A percentile compares a stretch with the other conserved stretches of the same genome.
Evolutionary conservation across 805 yeast species (phyloP).

Genomic region (Candida morakotiae): DNA sequence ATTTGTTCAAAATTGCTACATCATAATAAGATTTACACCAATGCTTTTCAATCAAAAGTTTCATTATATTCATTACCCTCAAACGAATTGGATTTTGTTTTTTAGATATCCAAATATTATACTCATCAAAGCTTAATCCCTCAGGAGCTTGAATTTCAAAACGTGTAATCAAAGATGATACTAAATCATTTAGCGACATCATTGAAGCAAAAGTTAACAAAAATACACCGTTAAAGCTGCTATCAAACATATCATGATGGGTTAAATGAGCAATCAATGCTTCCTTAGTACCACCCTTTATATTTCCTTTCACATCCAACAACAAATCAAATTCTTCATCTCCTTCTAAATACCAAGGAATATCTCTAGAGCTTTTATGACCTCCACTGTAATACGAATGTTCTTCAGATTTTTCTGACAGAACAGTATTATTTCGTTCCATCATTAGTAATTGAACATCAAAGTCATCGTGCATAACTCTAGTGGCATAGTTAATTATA

Average conservation of each 20-base stretch:
- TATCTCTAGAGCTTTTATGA: conserved; percentile 33
- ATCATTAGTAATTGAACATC: conserved; percentile 53
- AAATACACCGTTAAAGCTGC: conserved; percentile 64
- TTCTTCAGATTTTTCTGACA: conserved; percentile 35
- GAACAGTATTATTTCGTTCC: conserved; percentile 40
- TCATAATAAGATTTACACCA: conserved; percentile 65
- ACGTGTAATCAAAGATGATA: conserved; percentile 56
- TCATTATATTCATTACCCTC: conserved; percentile 64
- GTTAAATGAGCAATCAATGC: conserved; percentile 81
- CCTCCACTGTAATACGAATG: conserved; percentile 30
- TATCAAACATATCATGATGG: conserved; percentile 61
- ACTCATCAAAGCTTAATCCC: conserved; percentile 79
- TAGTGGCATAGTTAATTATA: conserved; percentile 65
- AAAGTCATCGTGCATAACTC: conserved; percentile 73
- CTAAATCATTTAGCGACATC: conserved; percentile 59
- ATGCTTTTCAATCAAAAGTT: conserved; percentile 59
- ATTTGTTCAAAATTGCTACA: conserved; percentile 31
- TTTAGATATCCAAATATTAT: conserved; percentile 67
- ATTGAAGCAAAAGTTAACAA: conserved; percentile 74
- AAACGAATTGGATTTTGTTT: conserved; percentile 65
- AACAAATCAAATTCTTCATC: conserved; percentile 55
- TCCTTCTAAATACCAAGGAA: conserved; percentile 71
- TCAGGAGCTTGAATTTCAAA: conserved; percentile 80
- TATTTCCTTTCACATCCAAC: conserved; percentile 63
- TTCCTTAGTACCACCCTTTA: conserved; percentile 79